Base-by-base conservation (phyloP, 2,329 filamentous ascomycete species). In the Paecilomyces dactylethromorphus region DNA sequence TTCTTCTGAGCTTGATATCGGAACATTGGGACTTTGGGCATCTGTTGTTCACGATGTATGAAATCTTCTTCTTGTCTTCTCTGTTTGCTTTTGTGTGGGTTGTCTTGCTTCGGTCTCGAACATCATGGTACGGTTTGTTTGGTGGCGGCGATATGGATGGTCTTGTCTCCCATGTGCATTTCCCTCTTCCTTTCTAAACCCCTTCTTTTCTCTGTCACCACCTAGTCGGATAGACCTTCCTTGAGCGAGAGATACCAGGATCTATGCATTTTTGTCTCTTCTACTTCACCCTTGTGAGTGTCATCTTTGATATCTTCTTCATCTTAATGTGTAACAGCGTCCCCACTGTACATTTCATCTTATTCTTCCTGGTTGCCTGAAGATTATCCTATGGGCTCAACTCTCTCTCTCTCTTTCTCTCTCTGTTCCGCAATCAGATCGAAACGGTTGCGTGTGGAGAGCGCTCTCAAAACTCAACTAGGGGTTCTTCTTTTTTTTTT, bases 221-320 rank as follows among this genome's bases (percentile, higher is more conserved):
- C 56, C 58, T 62, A 45, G 58, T 51, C 58, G 71, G 66, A 74
- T 74, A 74, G 71, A 75, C 65, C 65, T 66, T 66, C 63, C 67
- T 71, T 69, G 66, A 71, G 71, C 71, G 68, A 72, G 69, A 71
- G 73, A 75, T 75, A 75, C 72, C 72, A 75, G 68, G 68, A 70
- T 71, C 65, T 70, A 71, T 66, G 69, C 68, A 61, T 71, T 64
- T 68, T 62, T 66, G 66, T 64, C 59, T 60, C 58, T 56, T 56
- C 45, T 61, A 60, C 50, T 57, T 50, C 26, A 29, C 26, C 45
- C 53, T 63, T 29, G 18, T 55, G 50, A 21, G 54, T 55, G 22
- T 45, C 13, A 10, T 39, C n/a, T 21, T 26, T 21, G 29, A 56
- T 51, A 35, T 53, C 39, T 18, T 54, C 45, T 26, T 15, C 26